Conservation (phyloP, 2,329 filamentous ascomycete genomes). For the Neofusicoccum umdonicola region DNA sequence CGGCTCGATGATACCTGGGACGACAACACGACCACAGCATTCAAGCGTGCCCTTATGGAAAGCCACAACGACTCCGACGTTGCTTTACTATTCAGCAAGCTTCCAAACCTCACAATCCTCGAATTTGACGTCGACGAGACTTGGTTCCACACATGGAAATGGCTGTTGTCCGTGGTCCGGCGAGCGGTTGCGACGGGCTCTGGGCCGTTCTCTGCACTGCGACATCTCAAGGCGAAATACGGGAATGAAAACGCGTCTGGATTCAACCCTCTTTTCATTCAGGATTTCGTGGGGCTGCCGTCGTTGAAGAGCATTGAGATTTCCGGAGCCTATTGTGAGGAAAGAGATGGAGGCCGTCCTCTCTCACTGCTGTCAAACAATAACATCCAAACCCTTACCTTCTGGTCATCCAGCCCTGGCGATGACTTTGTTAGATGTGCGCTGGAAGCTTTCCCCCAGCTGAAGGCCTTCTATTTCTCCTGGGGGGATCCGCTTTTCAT, state of each 20-base stretch:
- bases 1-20: background rate
- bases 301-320: background rate
- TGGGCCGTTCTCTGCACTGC: background rate
- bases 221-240: background rate
- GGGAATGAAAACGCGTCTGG: background rate
- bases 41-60: background rate
- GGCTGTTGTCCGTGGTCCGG: background rate
- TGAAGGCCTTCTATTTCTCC: background rate
- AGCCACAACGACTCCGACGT: background rate
- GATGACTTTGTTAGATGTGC: background rate
- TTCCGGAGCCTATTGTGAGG: background rate
- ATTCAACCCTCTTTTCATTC: background rate
- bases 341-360: background rate
- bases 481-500: background rate
- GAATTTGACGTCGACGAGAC: slow-evolving; percentile 1
- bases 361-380: background rate
- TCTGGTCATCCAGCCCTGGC: background rate
- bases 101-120: background rate
- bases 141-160: background rate
- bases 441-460: background rate
- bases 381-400: background rate
- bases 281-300: background rate
- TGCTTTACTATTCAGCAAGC: background rate
- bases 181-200: background rate
- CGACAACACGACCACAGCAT: background rate